Conservation (phyloP, 306 rosid species). For the Acacia crassicarpa region DNA sequence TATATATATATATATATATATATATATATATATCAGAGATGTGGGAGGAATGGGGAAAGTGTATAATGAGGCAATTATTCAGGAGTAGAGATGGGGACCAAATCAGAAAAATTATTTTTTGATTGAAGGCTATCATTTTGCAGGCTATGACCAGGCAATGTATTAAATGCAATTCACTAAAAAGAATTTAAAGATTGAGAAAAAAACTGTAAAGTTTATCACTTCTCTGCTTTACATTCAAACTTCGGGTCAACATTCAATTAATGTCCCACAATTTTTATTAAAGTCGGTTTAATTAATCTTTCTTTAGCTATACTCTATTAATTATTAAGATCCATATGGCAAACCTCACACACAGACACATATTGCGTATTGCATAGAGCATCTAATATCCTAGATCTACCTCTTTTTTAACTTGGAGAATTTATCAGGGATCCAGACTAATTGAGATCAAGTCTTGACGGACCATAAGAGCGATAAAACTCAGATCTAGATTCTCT, state of each 20-base stretch:
- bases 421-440: no score
- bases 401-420: no score
- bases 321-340: neutral
- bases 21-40: neutral
- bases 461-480: no score
- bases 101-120: neutral
- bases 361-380: no score
- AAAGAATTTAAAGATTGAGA: neutral
- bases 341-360: no score
- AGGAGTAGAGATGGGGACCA: neutral
- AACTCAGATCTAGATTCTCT: no score
- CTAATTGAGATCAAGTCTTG: no score
- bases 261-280: neutral
- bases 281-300: neutral
- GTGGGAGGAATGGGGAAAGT: neutral
- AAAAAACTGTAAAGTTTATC: neutral
- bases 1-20: no score
- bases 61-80: neutral
- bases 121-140: neutral
- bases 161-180: neutral
- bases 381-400: no score
- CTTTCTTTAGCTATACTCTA: neutral
- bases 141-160: neutral
- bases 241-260: conserved; percentile 23
- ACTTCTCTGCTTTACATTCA: neutral